Conservation (phyloP, 2,329 filamentous ascomycete species). For the Curvularia lunata region DNA sequence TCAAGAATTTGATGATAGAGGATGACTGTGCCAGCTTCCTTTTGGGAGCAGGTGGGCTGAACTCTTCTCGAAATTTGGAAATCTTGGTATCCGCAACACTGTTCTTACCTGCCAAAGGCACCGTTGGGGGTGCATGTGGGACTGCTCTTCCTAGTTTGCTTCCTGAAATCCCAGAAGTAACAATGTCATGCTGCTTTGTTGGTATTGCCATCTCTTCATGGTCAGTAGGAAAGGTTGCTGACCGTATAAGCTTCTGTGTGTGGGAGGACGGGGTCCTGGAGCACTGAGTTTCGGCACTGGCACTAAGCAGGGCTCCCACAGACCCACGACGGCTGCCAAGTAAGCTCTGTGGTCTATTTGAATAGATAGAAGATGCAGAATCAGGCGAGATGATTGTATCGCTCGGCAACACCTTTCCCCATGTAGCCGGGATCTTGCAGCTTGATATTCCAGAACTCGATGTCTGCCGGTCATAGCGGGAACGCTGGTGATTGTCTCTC, state of each 20-base stretch:
- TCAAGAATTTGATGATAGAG: slow-evolving; percentile 42
- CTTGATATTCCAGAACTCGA: slow-evolving; percentile 49
- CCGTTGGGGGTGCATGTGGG: slow-evolving; percentile 10
- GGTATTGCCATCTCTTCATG: slow-evolving; percentile 36
- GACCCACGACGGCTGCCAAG: slow-evolving; percentile 39
- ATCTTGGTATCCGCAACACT: slow-evolving; percentile 42
- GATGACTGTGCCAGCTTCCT: slow-evolving; percentile 34
- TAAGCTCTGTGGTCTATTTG: slow-evolving; percentile 48
- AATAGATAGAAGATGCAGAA: slow-evolving; percentile 51
- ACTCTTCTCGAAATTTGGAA: slow-evolving; percentile 47
- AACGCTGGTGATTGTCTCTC: slow-evolving; percentile 12
- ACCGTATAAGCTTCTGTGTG: slow-evolving; percentile 20
- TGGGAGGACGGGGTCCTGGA: slow-evolving; percentile 20
- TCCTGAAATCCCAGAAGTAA: slow-evolving; percentile 13
- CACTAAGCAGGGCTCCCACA: slow-evolving; percentile 25
- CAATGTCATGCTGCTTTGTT: slow-evolving; percentile 15
- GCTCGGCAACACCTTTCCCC: slow-evolving; percentile 44
- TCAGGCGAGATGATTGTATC: slow-evolving; percentile 23
- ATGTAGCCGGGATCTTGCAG: slow-evolving; percentile 44
- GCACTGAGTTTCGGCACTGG: slow-evolving; percentile 11
- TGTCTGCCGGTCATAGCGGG: slow-evolving; percentile 37
- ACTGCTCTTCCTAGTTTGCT: not conserved
- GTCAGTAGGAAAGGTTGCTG: slow-evolving; percentile 33
- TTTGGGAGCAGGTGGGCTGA: slow-evolving; percentile 40
- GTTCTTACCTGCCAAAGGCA: slow-evolving; percentile 30